phyloP scores from a whole-genome alignment of 306 rosid species.

The Vicia sativa region DNA sequence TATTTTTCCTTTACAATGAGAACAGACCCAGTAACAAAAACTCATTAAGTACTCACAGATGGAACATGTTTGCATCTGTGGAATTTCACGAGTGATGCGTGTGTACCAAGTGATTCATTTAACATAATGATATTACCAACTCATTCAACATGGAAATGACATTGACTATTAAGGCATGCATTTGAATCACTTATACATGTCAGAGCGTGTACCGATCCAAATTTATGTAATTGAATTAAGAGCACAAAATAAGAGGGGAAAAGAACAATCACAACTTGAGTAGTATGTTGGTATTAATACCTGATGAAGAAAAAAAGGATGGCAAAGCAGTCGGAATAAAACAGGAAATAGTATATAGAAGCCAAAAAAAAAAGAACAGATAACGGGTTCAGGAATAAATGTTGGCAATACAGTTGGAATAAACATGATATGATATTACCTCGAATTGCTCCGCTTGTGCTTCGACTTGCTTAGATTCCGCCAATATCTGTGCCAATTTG shows the following conservation, averaged over 20 bases:
- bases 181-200: conserved; percentile 17
- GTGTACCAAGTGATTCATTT: conserved; percentile 21
- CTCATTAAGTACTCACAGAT: conserved; percentile 42
- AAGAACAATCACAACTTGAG: conserved; percentile 13
- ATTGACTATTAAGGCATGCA: conserved; percentile 1
- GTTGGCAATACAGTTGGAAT: conserved; percentile 5
- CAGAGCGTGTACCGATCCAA: background rate
- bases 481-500: conserved; percentile 53
- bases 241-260: conserved; percentile 1
- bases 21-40: conserved; percentile 47
- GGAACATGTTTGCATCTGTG: conserved; percentile 40
- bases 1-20: conserved; percentile 56
- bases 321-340: conserved; percentile 17
- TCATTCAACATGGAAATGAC: conserved; percentile 29
- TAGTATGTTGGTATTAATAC: conserved; percentile 1
- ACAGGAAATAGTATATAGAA: conserved; percentile 42
- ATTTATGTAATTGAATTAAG: conserved; percentile 16
- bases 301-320: conserved; percentile 26
- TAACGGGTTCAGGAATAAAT: background rate
- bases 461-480: conserved; percentile 69
- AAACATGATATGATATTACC: conserved; percentile 59
- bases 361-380: background rate
- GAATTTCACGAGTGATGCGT: conserved; percentile 31
- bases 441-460: conserved; percentile 62
- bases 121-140: conserved; percentile 3